Percentiles rank a stretch among this genome's conserved stretches.
Evolutionary conservation across 2,329 filamentous ascomycete species (phyloP).

Genomic region (Pseudodiploospora longispora): DNA sequence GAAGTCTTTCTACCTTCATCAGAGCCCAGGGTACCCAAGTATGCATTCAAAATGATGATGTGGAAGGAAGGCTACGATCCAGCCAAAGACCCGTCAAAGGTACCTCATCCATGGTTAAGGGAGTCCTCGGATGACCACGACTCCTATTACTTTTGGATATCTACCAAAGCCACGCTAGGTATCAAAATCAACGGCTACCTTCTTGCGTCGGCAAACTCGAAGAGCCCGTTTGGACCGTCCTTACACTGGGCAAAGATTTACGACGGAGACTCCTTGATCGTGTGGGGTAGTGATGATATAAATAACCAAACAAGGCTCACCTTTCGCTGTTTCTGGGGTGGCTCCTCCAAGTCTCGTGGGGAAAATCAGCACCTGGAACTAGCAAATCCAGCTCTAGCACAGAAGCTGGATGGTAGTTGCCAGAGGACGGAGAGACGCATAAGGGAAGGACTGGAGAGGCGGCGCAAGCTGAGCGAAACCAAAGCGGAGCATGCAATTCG

Average conservation of each 20-base stretch:
- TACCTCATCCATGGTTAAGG: constrained; percentile 38
- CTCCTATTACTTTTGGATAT: constrained; percentile 63
- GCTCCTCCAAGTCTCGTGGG: constrained; percentile 36
- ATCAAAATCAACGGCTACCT: constrained; percentile 69
- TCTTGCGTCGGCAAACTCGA: constrained; percentile 48
- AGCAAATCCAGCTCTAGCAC: constrained; percentile 31
- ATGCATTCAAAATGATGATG: constrained; percentile 69
- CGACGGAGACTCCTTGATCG: constrained; percentile 66
- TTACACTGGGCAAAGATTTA: constrained; percentile 60
- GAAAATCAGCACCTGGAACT: constrained; percentile 21
- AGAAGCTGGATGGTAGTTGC: constrained; percentile 42
- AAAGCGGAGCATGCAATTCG: constrained; percentile 37
- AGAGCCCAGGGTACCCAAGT: constrained; percentile 72
- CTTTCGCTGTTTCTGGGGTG: constrained; percentile 50
- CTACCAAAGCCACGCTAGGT: constrained; percentile 68
- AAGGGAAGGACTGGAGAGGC: constrained; percentile 30
- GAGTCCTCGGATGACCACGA: constrained; percentile 33
- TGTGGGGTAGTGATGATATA: constrained; percentile 50
- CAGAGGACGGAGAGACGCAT: constrained; percentile 36
- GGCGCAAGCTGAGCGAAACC: constrained; percentile 34
- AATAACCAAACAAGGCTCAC: constrained; percentile 35
- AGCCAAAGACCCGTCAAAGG: constrained; percentile 43
- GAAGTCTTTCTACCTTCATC: constrained; percentile 51
- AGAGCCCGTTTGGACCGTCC: constrained; percentile 47
- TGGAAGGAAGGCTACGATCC: constrained; percentile 62